phyloP scores from a whole-genome alignment of 164 flowering plant species.

The Protea cynaroides region DNA sequence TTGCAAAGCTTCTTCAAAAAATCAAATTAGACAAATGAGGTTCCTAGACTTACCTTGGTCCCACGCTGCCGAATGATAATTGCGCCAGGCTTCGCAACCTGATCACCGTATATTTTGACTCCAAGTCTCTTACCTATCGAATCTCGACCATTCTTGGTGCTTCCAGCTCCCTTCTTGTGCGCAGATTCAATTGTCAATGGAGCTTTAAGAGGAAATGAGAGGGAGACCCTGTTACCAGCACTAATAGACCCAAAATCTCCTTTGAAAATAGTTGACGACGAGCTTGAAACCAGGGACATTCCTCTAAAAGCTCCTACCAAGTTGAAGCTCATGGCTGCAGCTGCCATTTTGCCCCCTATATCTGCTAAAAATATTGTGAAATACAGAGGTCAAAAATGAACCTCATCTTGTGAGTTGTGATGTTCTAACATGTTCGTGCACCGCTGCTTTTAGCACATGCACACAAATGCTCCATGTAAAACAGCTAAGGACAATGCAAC shows the following conservation, averaged over 20 bases:
- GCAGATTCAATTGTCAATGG: conserved; percentile 73
- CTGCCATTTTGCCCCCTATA: conserved; percentile 25
- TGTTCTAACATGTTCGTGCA: too few relatives aligned
- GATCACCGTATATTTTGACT: conserved; percentile 91
- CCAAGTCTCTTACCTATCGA: conserved; percentile 81
- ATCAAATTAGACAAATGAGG: conserved; percentile 2
- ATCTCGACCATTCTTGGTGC: conserved; percentile 94
- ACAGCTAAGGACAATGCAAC: too few relatives aligned
- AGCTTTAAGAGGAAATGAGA: conserved; percentile 30
- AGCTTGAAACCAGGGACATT: conserved; percentile 42
- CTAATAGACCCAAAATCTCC: conserved; percentile 36
- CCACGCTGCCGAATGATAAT: conserved; percentile 88
- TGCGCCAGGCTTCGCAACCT: conserved; percentile 83
- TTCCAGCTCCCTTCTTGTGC: conserved; percentile 96
- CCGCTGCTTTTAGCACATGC: too few relatives aligned
- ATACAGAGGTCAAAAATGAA: too few relatives aligned
- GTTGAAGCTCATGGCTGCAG: conserved; percentile 30
- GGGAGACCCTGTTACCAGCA: conserved; percentile 16
- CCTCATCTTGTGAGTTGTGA: too few relatives aligned
- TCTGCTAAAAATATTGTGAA: too few relatives aligned
- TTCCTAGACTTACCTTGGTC: conserved; percentile 52
- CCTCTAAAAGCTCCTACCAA: conserved; percentile 58
- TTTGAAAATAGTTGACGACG: conserved; percentile 46
- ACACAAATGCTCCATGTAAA: too few relatives aligned
- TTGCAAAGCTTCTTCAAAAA: not conserved